Evolutionary conservation across 352 stramenopile species (phyloP).

Genomic region (Phytophthora uliginosa): DNA sequence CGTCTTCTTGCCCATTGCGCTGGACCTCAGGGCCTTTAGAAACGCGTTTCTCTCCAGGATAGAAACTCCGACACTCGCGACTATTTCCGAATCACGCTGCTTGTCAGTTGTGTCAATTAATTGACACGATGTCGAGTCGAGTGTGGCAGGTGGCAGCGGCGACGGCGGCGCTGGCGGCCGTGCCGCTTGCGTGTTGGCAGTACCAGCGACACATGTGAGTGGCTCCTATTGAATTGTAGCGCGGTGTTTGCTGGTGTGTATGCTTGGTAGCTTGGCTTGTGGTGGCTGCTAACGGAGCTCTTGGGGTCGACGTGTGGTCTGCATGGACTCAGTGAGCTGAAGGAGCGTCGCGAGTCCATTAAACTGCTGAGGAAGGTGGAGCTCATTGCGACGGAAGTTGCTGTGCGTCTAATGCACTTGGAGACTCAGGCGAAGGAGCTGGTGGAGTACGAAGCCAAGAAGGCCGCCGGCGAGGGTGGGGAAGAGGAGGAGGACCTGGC

Average conservation of each 20-base stretch:
- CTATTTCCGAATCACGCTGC: not conserved
- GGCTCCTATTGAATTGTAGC: not conserved
- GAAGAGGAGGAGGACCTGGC: conserved; percentile 27
- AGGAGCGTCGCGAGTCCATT: conserved; percentile 53
- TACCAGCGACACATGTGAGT: conserved; percentile 41
- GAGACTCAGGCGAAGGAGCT: conserved; percentile 77
- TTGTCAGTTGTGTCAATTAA: not conserved
- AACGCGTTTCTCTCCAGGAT: not conserved
- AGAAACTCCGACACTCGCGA: not conserved
- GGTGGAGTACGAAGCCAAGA: conserved; percentile 52
- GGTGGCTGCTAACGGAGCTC: conserved; percentile 11
- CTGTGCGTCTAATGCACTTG: conserved; percentile 69
- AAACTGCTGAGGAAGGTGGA: conserved; percentile 83
- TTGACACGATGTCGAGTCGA: conserved; percentile 20
- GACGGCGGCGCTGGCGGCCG: conserved; percentile 32
- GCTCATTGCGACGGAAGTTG: conserved; percentile 72
- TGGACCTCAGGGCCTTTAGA: not conserved
- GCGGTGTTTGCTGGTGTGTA: not conserved
- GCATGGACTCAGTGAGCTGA: conserved; percentile 21
- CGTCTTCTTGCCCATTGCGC: conserved; percentile 82
- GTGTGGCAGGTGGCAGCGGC: conserved; percentile 34
- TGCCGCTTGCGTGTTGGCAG: conserved; percentile 55
- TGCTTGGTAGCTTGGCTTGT: not conserved
- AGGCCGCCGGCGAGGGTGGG: conserved; percentile 20
- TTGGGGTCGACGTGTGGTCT: conserved; percentile 18